Conservation (phyloP, 768 basidiomycete genomes). For the Lactarius quietus region DNA sequence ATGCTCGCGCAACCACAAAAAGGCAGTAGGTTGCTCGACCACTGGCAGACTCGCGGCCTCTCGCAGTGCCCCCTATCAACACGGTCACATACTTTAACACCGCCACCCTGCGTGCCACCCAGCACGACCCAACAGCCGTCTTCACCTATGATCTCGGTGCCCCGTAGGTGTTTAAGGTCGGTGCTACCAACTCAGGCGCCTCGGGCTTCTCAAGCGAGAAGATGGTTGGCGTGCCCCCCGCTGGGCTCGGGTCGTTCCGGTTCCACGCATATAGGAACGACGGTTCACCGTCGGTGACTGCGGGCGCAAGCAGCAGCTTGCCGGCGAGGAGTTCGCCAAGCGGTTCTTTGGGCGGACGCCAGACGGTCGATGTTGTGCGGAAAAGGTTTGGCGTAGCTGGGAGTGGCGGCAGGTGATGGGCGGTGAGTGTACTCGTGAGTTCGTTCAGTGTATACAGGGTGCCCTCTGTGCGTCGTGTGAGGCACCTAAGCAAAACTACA, state of each 20-base stretch:
- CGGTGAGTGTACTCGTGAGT: constrained; percentile 53
- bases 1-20: background rate
- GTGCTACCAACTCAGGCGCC: constrained; percentile 51
- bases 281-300: constrained; percentile 45
- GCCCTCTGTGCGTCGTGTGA: constrained; percentile 56
- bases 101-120: constrained; percentile 60
- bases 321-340: constrained; percentile 57
- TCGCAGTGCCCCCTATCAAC: constrained; percentile 55
- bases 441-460: constrained; percentile 66
- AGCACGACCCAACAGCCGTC: constrained; percentile 60
- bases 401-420: constrained; percentile 49
- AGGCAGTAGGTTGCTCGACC: constrained; percentile 37
- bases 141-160: constrained; percentile 61
- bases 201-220: constrained; percentile 51
- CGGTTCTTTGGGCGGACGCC: constrained; percentile 35
- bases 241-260: constrained; percentile 64
- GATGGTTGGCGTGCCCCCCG: constrained; percentile 70
- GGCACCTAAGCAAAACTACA: too few species aligned
- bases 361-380: constrained; percentile 46
- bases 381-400: constrained; percentile 37
- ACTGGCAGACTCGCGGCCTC: constrained; percentile 42
- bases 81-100: constrained; percentile 69
- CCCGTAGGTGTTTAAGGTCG: constrained; percentile 66
- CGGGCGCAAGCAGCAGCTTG: constrained; percentile 59
- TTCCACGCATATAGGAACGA: constrained; percentile 72